A percentile compares a stretch with the other conserved stretches of the same genome.
phyloP scores from a whole-genome alignment of 163 green algal genomes.

The Chlorella variabilis region DNA sequence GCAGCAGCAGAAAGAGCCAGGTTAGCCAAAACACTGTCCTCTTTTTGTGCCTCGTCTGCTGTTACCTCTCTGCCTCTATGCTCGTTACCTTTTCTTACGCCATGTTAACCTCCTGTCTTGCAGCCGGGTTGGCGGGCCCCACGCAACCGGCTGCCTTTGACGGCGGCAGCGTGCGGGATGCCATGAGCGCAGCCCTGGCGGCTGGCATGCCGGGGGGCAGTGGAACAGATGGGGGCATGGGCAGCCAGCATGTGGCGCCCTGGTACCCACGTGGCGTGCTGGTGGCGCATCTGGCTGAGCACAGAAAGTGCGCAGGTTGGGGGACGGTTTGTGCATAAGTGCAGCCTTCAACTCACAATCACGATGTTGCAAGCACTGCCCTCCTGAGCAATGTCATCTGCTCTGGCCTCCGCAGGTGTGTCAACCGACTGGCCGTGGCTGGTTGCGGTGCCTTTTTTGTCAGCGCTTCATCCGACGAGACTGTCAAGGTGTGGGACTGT shows the following conservation, averaged over 20 bases:
- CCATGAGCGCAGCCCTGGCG: conserved; percentile 18
- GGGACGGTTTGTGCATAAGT: too few species aligned
- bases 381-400: too few species aligned
- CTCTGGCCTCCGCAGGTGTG: conserved; percentile 45
- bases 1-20: conserved; percentile 13
- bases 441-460: conserved; percentile 74
- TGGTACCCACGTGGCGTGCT: conserved; percentile 83
- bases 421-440: conserved; percentile 76
- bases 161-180: conserved; percentile 7
- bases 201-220: conserved; percentile 4
- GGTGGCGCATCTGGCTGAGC: conserved; percentile 84
- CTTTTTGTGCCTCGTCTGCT: too few species aligned
- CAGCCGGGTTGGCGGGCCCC: background rate
- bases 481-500: conserved; percentile 90
- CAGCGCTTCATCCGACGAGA: conserved; percentile 78
- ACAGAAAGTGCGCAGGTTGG: conserved; percentile 50
- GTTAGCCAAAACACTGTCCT: too few species aligned
- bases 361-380: too few species aligned
- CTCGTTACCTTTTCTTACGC: background rate
- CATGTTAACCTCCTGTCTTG: background rate
- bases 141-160: background rate
- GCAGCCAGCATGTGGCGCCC: conserved; percentile 21
- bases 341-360: too few species aligned
- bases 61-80: too few species aligned
- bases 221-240: background rate